A percentile compares a stretch with the other conserved stretches of the same genome.
Evolutionary conservation across 1,139 yeast genomes (phyloP).

Genomic region (Candida tropicalis): DNA sequence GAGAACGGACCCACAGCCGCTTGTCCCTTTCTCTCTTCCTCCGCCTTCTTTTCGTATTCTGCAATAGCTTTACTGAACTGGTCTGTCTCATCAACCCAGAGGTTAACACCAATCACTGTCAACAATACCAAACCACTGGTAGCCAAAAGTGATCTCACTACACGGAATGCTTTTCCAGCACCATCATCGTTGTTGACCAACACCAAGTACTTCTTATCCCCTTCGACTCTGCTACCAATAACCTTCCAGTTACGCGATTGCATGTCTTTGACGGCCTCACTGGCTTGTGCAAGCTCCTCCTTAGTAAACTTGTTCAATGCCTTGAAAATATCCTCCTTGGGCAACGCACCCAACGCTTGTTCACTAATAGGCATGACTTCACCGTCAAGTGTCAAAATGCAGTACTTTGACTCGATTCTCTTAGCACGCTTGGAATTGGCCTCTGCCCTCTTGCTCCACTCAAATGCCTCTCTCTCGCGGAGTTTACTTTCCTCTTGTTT

Average conservation of each 20-base stretch:
- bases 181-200: constrained; percentile 24
- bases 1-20: constrained; percentile 9
- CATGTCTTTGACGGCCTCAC: constrained; percentile 20
- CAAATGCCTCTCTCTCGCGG: constrained; percentile 54
- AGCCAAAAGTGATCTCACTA: constrained; percentile 33
- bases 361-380: constrained; percentile 37
- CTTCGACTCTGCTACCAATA: constrained; percentile 31
- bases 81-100: constrained; percentile 23
- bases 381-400: constrained; percentile 50
- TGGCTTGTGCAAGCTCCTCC: constrained; percentile 22
- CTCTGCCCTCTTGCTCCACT: constrained; percentile 47
- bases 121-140: constrained; percentile 36
- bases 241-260: constrained; percentile 40
- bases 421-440: constrained; percentile 36
- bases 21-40: not conserved
- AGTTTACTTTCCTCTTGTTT: constrained; percentile 46
- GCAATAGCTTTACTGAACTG: constrained; percentile 5
- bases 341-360: constrained; percentile 43
- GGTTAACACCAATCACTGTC: constrained; percentile 31
- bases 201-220: constrained; percentile 30
- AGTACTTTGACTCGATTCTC: constrained; percentile 35
- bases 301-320: constrained; percentile 44
- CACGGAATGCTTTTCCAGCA: constrained; percentile 17
- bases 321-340: constrained; percentile 47
- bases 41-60: constrained; percentile 6